A percentile compares a stretch with the other conserved stretches of the same genome.
phyloP scores from a whole-genome alignment of 192 early-diverging fungal species.

The Bifiguratus adelaidae region DNA sequence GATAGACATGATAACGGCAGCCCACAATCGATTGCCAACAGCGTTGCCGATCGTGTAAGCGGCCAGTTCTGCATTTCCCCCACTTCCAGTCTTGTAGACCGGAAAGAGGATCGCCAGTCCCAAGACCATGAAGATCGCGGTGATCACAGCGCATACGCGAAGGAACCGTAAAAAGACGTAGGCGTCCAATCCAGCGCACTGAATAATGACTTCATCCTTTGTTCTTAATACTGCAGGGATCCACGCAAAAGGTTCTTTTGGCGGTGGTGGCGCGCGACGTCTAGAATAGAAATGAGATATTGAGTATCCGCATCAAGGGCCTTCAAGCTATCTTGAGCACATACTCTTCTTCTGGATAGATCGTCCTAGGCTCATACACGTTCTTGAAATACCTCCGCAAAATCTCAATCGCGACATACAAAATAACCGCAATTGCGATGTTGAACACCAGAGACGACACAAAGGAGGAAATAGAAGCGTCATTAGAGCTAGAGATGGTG shows the following conservation, averaged over 20 bases:
- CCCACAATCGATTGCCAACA: constrained; percentile 47
- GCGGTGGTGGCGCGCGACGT: constrained; percentile 36
- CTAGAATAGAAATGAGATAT: constrained; percentile 13
- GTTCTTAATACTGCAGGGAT: constrained; percentile 37
- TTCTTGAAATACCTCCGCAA: constrained; percentile 49
- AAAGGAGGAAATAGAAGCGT: constrained; percentile 53
- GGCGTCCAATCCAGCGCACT: constrained; percentile 54
- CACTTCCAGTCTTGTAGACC: constrained; percentile 37
- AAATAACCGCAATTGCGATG: constrained; percentile 26
- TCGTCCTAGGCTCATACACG: constrained; percentile 64
- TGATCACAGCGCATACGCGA: constrained; percentile 54
- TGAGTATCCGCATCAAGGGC: neutral
- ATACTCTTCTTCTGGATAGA: constrained; percentile 45
- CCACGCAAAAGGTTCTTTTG: constrained; percentile 46
- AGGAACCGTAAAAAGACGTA: constrained; percentile 74
- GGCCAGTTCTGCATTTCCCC: constrained; percentile 45
- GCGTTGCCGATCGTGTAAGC: constrained; percentile 70
- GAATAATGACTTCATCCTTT: constrained; percentile 40
- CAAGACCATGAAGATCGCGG: constrained; percentile 41
- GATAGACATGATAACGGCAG: constrained; percentile 46
- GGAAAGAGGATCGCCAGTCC: constrained; percentile 59
- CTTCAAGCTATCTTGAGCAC: neutral
- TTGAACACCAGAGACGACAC: constrained; percentile 63
- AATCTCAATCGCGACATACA: constrained; percentile 53
- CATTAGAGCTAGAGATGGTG: too few relatives aligned